Evolutionary conservation across 495 filamentous ascomycete species (phyloP), one percentile per base, ranked within the genome.

Genomic region (Sphaerosporella brunnea): DNA sequence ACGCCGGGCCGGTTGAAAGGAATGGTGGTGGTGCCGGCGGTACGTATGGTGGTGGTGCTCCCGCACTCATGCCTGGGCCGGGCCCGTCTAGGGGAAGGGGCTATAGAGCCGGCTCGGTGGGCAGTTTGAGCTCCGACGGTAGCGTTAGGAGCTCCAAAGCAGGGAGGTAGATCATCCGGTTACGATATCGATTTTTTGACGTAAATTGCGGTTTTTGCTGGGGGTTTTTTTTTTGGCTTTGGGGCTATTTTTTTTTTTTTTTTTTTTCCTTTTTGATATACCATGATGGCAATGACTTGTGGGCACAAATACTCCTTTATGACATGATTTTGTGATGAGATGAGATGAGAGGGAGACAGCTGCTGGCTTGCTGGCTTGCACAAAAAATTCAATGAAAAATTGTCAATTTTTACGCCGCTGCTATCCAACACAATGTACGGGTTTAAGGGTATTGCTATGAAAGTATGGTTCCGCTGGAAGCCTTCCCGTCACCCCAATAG

Each of bases 11-110:
- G 0, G 51, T 58, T 9, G 56, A 59, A 28, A 47, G 55, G n/a
- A 53, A 48, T 41, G 56, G 56, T 13, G 51, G 51, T 34, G 55
- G 56, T 30, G 55, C 54, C 13, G 56, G 54, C 7, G 56, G 56
- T 1, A 59, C 54, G 16, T 59, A 40, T 18, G 56, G 56, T 10
- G 56, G 48, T 20, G 53, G 54, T 10, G 53, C 55, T 0, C 55
- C 55, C 1, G 55, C 47, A 15, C 37, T 49, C 15, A 47, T 58
- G 19, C 55, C 55, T 3, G 54, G 47, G 3, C 49, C 52, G 3
- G n/a, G n/a, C n/a, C n/a, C n/a, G n/a, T n/a, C n/a, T n/a, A n/a
- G n/a, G n/a, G n/a, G n/a, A n/a, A 53, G 50, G 34, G 56, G 56
- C 1, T 59, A 59, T 21, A 58, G 56, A 4, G 56, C 46, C 26